phyloP scores from a whole-genome alignment of 192 early-diverging fungal genomes.

The Spinellus fusiger region DNA sequence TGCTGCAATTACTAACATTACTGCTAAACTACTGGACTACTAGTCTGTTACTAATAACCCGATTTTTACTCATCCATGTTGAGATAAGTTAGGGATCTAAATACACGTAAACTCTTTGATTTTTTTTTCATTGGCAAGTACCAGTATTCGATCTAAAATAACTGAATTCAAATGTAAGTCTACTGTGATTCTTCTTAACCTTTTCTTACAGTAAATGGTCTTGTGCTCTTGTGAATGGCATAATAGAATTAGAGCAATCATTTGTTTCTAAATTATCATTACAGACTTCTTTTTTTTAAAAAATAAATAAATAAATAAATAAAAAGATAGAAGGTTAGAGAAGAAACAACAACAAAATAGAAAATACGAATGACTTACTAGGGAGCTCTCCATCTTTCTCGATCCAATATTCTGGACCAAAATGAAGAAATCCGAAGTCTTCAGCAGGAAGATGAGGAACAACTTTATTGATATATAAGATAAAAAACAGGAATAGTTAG shows the following conservation, averaged over 20 bases:
- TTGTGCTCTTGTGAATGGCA: conserved; percentile 3
- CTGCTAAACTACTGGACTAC: no score
- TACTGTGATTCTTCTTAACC: no score
- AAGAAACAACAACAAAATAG: background rate
- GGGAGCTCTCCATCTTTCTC: background rate
- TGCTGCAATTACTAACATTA: no score
- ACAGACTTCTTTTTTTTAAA: conserved; percentile 17
- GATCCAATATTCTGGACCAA: conserved; percentile 25
- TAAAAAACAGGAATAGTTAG: background rate
- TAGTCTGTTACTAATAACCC: no score
- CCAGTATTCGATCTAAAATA: background rate
- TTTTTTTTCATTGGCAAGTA: background rate
- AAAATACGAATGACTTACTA: conserved; percentile 4
- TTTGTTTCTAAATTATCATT: conserved; percentile 5
- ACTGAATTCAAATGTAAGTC: background rate
- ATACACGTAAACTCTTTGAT: background rate
- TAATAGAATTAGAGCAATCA: conserved; percentile 18
- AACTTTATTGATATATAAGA: conserved; percentile 3
- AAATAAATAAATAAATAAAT: background rate
- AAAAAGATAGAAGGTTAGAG: background rate
- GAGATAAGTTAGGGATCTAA: no score
- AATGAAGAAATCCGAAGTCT: conserved; percentile 16
- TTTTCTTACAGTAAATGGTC: conserved; percentile 18
- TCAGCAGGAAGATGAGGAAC: conserved; percentile 22
- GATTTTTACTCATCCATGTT: no score